Evolutionary conservation across 306 rosid genomes (phyloP).

Genomic region (Carpinus fangiana): DNA sequence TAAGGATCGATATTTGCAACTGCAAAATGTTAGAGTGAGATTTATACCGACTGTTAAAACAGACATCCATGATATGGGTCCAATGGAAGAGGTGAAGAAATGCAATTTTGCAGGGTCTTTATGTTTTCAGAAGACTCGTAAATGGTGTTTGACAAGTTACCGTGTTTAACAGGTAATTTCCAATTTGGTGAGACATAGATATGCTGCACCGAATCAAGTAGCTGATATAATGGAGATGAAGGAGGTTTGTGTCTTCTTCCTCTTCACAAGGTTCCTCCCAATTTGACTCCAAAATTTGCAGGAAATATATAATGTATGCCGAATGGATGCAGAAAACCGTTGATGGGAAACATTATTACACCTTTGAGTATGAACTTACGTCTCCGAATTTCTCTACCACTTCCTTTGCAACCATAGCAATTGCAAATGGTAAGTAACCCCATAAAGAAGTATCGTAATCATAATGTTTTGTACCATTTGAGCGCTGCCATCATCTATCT

Average conservation of each 20-base stretch:
- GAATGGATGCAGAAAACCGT: constrained; percentile 53
- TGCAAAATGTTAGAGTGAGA: constrained; percentile 91
- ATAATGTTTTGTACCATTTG: constrained; percentile 15
- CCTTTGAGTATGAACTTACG: constrained; percentile 69
- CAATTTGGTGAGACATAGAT: constrained; percentile 66
- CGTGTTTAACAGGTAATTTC: constrained; percentile 48
- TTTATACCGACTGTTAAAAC: constrained; percentile 82
- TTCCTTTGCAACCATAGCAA: constrained; percentile 77
- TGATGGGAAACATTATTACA: constrained; percentile 89
- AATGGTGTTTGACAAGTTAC: constrained; percentile 24
- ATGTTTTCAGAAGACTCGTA: not conserved
- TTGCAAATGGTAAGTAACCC: constrained; percentile 74
- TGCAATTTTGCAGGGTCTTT: not conserved
- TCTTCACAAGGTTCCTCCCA: not conserved
- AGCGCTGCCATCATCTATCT: not conserved
- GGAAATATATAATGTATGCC: constrained; percentile 7
- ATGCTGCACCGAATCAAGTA: constrained; percentile 85
- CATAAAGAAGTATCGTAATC: not conserved
- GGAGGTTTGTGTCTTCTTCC: constrained; percentile 56
- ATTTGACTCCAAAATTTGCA: constrained; percentile 10
- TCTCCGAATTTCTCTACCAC: constrained; percentile 66
- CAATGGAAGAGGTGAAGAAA: constrained; percentile 73
- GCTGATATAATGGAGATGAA: constrained; percentile 67
- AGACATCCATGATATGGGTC: constrained; percentile 87
- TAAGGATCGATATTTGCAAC: constrained; percentile 73